These are phyloP conservation scores for Apiospora kogelbergensis DNA, from an alignment of 2,329 filamentous ascomycete genomes.

Conservation along the genomic window DNA sequence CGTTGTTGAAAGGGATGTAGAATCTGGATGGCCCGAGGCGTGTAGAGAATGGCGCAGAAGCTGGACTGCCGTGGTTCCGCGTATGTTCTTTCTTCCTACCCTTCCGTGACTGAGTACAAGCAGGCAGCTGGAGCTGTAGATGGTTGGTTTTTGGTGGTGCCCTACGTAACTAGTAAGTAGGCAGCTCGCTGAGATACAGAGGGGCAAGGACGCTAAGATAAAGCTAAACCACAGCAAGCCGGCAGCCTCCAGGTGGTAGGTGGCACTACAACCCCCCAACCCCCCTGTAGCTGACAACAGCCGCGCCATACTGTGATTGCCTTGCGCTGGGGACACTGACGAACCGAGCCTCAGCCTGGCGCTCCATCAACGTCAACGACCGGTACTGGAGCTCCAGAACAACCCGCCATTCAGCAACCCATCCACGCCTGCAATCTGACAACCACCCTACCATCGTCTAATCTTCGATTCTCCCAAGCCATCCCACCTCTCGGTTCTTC, in stretches of 20 bases:
- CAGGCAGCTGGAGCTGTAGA: not conserved
- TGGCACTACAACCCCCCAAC: no score
- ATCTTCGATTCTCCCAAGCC: conserved; percentile 13
- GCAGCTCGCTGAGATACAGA: not conserved
- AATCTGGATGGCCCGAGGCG: not conserved
- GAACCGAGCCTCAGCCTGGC: conserved; percentile 15
- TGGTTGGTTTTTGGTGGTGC: not conserved
- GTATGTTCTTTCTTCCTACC: not conserved
- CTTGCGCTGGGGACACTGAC: conserved; percentile 31
- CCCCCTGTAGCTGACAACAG: conserved; percentile 14
- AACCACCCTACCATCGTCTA: conserved; percentile 3
- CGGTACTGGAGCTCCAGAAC: not conserved
- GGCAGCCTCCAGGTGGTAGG: no score
- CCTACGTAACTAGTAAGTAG: not conserved
- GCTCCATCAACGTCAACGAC: not conserved
- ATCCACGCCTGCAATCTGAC: conserved; percentile 10
- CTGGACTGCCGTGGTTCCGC: not conserved
- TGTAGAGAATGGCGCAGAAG: not conserved
- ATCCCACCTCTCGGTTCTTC: not conserved
- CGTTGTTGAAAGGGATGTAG: not conserved
- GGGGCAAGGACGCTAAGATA: not conserved
- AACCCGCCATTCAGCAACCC: conserved; percentile 27
- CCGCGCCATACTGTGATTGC: conserved; percentile 44
- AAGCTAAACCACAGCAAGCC: not conserved
- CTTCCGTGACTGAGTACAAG: not conserved